Evolutionary conservation across 352 stramenopile species (phyloP), one percentile per base, ranked within the genome.

Genomic region (Elongisporangium prolatum): DNA sequence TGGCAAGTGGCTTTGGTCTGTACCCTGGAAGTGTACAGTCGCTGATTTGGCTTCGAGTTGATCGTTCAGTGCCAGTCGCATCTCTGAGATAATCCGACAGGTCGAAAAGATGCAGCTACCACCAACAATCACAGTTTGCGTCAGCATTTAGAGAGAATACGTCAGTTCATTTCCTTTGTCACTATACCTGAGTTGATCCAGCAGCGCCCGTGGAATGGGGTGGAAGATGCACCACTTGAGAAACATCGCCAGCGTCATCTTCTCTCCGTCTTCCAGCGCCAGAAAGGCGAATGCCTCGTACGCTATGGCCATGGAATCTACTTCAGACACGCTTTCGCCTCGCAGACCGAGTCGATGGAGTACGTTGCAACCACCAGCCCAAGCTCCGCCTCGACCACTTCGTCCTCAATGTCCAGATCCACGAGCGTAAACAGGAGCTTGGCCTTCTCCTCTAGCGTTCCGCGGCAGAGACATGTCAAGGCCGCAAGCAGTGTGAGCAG

Each of bases 341-440:
- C 57, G 34, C 0, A 93, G 17, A 0, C 68, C 63, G 0, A 91
- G 65, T 0, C 76, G 65, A 3, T 52, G 44, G 11, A 93, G 52
- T 0, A 86, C 7, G 77, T 62, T 11, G 73, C 74, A n/a, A 93
- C 67, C 3, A 88, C 58, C 52, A 93, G 71, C 21, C 77, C 80
- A 49, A 93, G 65, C 62, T 90, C 80, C 28, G 79, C 71, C 57
- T 88, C 78, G 58, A 81, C 71, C 47, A 89, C 80, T 57, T 92
- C 83, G 63, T 92, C 83, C 52, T 92, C 83, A 1, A 67, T 78
- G 56, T 92, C 80, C 49, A 92, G 65, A 57, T 90, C 83, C 40
- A 89, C 76, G 50, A 90, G 68, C 38, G 69, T 52, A 62, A 92
- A 92, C 2, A 92, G 57, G 34, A 91, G 79, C 17, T 63, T 65